Evolutionary conservation across 1,284 basidiomycete genomes (phyloP), one percentile per base, ranked within the genome.

Genomic region (Microstroma glucosiphilum): DNA sequence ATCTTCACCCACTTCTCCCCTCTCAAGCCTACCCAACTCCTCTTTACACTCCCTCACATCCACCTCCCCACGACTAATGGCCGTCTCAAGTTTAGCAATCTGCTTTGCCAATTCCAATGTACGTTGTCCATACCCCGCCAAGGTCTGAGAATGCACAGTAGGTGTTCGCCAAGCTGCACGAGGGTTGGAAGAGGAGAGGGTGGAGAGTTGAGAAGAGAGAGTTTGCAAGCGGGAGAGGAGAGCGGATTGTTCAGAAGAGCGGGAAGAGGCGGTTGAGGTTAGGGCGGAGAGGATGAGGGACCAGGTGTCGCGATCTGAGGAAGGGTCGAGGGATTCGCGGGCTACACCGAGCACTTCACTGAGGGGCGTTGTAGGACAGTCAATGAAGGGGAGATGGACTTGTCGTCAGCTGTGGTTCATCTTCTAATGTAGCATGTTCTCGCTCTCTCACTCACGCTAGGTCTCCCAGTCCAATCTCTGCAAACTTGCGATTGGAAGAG

Each of bases 41-140:
- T n/a, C 46, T 23, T 48, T 48, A 23, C 46, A 48, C 46, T 48
- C 46, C 46, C 46, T 48, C 46, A 48, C 46, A 48, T 48, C 46
- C 46, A 23, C 23, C 46, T 48, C 46, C 12, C n/a, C 23, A 23
- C 46, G 46, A n/a, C n/a, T n/a, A 12, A 48, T 48, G 11, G 46
- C 46, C 46, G 46, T 23, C 46, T 48, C 46, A 12, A 48, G 46
- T 12, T 48, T 48, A 23, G 46, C 46, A 48, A 48, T 48, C 46
- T 48, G 46, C 11, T 48, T 48, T n/a, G 46, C 46, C 46, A 48
- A 12, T 12, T 48, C 46, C 3, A 48, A 12, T 12, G 46, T 48
- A 12, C 46, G 46, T 23, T 48, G 46, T 48, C 46, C 46, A 23
- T 48, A 48, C n/a, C n/a, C 46, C n/a, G 46, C 46, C 3, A 48